Conservation (phyloP, 2,329 filamentous ascomycete genomes). For the Trichoderma asperellum region DNA sequence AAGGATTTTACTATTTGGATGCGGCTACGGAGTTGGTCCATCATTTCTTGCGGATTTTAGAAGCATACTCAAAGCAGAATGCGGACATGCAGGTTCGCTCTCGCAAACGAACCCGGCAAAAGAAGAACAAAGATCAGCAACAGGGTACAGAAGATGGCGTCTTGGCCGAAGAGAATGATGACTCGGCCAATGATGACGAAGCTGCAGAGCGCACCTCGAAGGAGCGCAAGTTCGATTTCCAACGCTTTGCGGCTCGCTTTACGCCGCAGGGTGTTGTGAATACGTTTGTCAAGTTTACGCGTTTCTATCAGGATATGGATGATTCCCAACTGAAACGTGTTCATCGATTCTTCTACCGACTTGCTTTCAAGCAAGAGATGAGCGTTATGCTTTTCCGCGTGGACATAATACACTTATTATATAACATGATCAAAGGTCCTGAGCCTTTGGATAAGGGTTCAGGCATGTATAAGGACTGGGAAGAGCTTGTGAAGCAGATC, state of each 20-base stretch:
- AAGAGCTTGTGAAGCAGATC: constrained; percentile 83
- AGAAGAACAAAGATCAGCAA: constrained; percentile 71
- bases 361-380: constrained; percentile 94
- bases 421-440: constrained; percentile 90
- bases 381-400: constrained; percentile 86
- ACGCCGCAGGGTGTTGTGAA: constrained; percentile 83
- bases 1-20: constrained; percentile 92
- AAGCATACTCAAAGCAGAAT: constrained; percentile 93
- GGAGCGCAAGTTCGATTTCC: constrained; percentile 94
- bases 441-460: constrained; percentile 70
- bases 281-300: constrained; percentile 80
- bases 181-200: constrained; percentile 71
- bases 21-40: constrained; percentile 88
- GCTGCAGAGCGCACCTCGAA: constrained; percentile 71
- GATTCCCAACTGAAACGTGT: constrained; percentile 83
- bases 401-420: constrained; percentile 85
- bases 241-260: constrained; percentile 78
- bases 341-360: constrained; percentile 90
- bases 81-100: constrained; percentile 91
- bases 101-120: constrained; percentile 71
- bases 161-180: constrained; percentile 64
- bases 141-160: constrained; percentile 46
- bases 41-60: constrained; percentile 88
- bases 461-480: constrained; percentile 82
- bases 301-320: constrained; percentile 79